Evolutionary conservation across 345 rosid species (phyloP).

Genomic region (Cardamine resedifolia): DNA sequence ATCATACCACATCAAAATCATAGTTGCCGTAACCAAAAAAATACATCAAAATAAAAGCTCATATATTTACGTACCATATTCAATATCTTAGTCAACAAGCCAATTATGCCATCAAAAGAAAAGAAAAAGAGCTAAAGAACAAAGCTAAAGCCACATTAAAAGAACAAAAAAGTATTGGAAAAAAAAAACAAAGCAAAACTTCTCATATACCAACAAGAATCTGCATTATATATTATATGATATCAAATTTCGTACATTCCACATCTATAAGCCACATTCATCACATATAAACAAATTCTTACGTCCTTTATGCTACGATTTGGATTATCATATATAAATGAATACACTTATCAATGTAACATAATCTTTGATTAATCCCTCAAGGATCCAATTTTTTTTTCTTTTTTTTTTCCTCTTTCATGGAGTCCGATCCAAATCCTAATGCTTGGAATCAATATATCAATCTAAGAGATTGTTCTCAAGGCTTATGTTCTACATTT

Average conservation of each 20-base stretch:
- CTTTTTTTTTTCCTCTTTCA: slow-evolving; percentile 13
- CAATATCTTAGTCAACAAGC: slow-evolving; percentile 41
- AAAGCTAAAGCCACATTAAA: slow-evolving; percentile 39
- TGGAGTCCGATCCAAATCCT: slow-evolving; percentile 42
- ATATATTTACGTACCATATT: slow-evolving; percentile 19
- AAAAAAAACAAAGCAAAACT: slow-evolving; percentile 18
- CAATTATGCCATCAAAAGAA: slow-evolving; percentile 32
- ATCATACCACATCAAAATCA: slow-evolving; percentile 17
- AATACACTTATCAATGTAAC: slow-evolving; percentile 4
- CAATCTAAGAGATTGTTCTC: slow-evolving; percentile 71
- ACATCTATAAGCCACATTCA: slow-evolving; percentile 13
- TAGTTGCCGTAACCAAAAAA: background rate
- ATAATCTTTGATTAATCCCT: slow-evolving; percentile 5
- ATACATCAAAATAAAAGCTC: slow-evolving; percentile 11
- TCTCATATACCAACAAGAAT: slow-evolving; percentile 29
- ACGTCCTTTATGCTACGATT: slow-evolving; percentile 14
- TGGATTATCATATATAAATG: slow-evolving; percentile 10
- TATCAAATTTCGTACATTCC: background rate
- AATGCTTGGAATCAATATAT: slow-evolving; percentile 54
- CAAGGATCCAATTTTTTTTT: background rate
- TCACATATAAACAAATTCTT: slow-evolving; percentile 18
- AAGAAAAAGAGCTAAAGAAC: slow-evolving; percentile 33
- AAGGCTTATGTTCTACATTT: slow-evolving; percentile 64
- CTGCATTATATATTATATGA: slow-evolving; percentile 16
- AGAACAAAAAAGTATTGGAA: slow-evolving; percentile 28